Conservation (phyloP, 2,329 filamentous ascomycete species). For the Ophiobolus disseminans region DNA sequence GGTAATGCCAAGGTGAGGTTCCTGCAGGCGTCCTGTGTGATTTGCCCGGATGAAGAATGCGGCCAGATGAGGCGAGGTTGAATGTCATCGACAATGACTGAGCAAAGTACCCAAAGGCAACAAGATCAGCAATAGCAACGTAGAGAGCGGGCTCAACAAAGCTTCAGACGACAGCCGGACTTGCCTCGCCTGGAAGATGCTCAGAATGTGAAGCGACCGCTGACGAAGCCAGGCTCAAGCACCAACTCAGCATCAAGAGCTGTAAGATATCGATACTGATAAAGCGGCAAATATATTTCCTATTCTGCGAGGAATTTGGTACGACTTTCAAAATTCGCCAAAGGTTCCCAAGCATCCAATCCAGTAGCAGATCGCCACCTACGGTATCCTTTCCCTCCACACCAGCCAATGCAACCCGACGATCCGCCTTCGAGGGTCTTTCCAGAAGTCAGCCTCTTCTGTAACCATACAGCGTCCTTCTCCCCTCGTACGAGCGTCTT, state of each 20-base stretch:
- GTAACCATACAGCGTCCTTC: too few species aligned
- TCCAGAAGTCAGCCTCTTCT: background rate
- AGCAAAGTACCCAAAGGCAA: background rate
- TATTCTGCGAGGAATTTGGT: too few species aligned
- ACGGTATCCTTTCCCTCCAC: background rate
- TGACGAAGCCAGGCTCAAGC: too few species aligned
- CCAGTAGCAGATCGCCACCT: background rate
- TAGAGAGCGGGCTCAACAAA: background rate
- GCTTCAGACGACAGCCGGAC: background rate
- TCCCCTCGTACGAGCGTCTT: background rate
- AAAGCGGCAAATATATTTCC: too few species aligned
- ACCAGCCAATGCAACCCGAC: background rate
- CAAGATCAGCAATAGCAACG: background rate
- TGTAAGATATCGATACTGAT: too few species aligned
- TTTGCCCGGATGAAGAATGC: background rate
- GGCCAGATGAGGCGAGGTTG: background rate
- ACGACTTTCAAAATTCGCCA: background rate
- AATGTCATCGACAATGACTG: background rate
- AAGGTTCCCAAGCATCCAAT: background rate
- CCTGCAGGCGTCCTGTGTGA: background rate
- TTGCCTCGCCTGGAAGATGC: background rate
- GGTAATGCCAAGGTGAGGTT: background rate
- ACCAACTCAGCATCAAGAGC: too few species aligned
- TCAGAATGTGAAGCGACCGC: too few species aligned
- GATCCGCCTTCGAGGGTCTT: background rate